Percentiles rank a stretch among this genome's conserved stretches.
phyloP scores from a whole-genome alignment of 2,329 filamentous ascomycete genomes.

The Clarireedia sp. region DNA sequence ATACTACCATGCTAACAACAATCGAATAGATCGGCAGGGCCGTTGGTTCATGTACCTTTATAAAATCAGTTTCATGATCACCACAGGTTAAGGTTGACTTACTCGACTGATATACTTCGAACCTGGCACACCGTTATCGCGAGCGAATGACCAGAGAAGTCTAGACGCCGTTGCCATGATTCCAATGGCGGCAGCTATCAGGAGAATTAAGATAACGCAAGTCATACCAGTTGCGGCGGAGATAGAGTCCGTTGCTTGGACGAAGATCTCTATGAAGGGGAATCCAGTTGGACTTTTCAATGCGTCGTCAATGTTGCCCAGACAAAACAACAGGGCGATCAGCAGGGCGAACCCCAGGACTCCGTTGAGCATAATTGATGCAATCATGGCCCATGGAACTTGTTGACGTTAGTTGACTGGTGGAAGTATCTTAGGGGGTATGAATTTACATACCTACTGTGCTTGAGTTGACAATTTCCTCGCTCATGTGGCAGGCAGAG shows the following conservation, averaged over 20 bases:
- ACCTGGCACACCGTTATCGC: conserved; percentile 37
- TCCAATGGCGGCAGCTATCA: conserved; percentile 32
- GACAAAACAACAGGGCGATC: conserved; percentile 30
- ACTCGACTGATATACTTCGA: conserved; percentile 32
- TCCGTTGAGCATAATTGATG: conserved; percentile 39
- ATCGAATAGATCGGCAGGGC: conserved; percentile 20
- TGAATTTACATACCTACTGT: conserved; percentile 7
- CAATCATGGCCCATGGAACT: conserved; percentile 32
- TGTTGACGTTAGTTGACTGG: background rate
- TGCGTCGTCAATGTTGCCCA: conserved; percentile 30
- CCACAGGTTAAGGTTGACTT: background rate
- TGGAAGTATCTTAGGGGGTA: conserved; percentile 15
- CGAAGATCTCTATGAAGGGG: conserved; percentile 45
- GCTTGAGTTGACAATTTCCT: conserved; percentile 11
- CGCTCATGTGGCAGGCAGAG: conserved; percentile 9
- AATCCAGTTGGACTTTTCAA: conserved; percentile 33
- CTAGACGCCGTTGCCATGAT: conserved; percentile 31
- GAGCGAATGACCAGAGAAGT: conserved; percentile 36
- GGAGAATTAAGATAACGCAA: conserved; percentile 33
- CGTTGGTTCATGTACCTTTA: conserved; percentile 11
- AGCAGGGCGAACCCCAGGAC: conserved; percentile 35
- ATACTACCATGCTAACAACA: conserved; percentile 28
- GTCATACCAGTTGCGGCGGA: conserved; percentile 41
- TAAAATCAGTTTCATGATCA: background rate
- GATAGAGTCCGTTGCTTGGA: conserved; percentile 37